Conservation (phyloP, 139 green algal genomes). For the Klebsormidium nitens region DNA sequence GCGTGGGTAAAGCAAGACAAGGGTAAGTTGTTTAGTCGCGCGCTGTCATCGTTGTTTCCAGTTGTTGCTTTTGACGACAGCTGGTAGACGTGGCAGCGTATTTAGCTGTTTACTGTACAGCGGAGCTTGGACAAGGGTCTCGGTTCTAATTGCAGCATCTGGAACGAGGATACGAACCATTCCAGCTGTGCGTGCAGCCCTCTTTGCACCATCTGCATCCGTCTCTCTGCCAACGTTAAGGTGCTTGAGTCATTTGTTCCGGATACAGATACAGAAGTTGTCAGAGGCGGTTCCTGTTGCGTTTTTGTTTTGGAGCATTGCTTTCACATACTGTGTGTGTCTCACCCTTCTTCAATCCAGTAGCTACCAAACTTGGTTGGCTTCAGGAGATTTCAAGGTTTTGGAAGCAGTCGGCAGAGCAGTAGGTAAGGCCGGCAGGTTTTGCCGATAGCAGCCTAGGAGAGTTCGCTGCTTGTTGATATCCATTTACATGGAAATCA, state of each 20-base stretch:
- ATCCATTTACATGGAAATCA: not conserved
- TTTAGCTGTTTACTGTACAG: not conserved
- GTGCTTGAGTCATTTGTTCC: too few species aligned
- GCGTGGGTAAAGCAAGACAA: constrained; percentile 77
- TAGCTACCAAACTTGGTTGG: not conserved
- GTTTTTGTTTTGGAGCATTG: too few species aligned
- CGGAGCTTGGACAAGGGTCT: not conserved
- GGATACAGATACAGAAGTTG: too few species aligned
- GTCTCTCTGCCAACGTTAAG: too few species aligned
- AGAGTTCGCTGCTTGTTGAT: not conserved
- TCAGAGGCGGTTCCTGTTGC: too few species aligned
- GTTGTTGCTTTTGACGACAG: constrained; percentile 39
- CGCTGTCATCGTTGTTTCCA: not conserved
- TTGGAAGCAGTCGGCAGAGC: not conserved
- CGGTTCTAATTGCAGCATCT: not conserved
- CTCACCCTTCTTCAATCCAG: too few species aligned
- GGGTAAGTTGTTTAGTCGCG: constrained; percentile 1
- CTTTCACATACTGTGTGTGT: too few species aligned
- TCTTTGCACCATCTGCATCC: too few species aligned
- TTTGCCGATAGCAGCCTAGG: not conserved
- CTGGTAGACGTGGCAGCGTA: constrained; percentile 44
- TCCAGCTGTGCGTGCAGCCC: not conserved
- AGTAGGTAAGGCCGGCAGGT: not conserved
- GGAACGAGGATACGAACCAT: not conserved
- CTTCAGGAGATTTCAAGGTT: not conserved